Percentiles rank a stretch among this genome's conserved stretches.
These are phyloP conservation scores for Helotiales sp. DNA, from an alignment of 2,329 filamentous ascomycete genomes.

Conservation along the genomic window DNA sequence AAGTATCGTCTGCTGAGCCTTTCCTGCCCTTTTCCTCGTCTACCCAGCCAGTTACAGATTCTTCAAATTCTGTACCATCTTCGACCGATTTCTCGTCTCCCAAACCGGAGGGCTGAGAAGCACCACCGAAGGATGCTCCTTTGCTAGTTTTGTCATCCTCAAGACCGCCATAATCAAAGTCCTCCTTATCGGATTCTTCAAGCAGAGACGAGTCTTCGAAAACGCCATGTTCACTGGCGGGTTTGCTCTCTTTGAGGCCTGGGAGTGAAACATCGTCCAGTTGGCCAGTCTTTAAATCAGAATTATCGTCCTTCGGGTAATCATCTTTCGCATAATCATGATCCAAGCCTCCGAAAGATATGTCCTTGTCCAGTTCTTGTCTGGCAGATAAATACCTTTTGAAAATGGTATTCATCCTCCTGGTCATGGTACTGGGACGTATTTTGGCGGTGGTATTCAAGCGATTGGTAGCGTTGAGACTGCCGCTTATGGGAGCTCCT, in stretches of 20 bases:
- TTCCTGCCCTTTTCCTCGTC: background rate
- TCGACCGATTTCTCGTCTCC: background rate
- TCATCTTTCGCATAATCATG: background rate
- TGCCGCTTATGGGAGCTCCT: background rate
- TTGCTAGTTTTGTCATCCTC: background rate
- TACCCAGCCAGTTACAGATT: too few species aligned
- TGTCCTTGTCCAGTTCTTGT: background rate
- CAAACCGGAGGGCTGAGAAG: background rate
- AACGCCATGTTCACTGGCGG: background rate
- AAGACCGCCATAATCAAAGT: background rate
- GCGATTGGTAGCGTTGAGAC: background rate
- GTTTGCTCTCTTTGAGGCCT: background rate
- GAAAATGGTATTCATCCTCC: conserved; percentile 6
- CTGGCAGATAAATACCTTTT: background rate
- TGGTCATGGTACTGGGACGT: background rate
- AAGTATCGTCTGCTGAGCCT: background rate
- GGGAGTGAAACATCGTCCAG: background rate
- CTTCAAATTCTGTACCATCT: background rate
- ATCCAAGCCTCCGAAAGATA: background rate
- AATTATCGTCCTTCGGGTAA: background rate
- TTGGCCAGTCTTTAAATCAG: background rate
- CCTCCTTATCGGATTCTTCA: background rate
- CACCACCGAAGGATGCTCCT: background rate
- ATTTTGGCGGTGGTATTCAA: background rate
- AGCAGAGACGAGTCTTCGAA: background rate